A percentile compares a stretch with the other conserved stretches of the same genome.
Evolutionary conservation across 139 green algal genomes (phyloP).

Genomic region (Chlamydomonas sp.): DNA sequence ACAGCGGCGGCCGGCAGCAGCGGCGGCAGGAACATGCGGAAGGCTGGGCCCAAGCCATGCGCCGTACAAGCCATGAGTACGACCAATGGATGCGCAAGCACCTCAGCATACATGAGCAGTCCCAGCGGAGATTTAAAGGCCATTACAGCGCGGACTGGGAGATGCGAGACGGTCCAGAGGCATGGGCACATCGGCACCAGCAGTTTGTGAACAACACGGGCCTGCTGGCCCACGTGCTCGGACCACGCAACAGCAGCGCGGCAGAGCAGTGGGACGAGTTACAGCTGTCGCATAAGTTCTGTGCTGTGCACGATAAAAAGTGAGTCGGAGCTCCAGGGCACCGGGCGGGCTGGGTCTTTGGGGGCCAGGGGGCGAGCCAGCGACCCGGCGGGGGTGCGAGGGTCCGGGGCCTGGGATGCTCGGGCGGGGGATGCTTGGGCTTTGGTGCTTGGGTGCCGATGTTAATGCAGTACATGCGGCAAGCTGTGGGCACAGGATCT

Average conservation of each 20-base stretch:
- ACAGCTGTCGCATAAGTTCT: slow-evolving; percentile 15
- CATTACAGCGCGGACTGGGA: slow-evolving; percentile 28
- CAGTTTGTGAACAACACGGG: background rate
- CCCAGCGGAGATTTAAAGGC: background rate
- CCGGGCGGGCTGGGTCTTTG: too few species aligned
- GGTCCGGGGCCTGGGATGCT: too few species aligned
- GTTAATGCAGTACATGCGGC: too few species aligned
- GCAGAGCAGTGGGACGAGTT: background rate
- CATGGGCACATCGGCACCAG: background rate
- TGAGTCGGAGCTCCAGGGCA: background rate
- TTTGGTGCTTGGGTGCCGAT: too few species aligned
- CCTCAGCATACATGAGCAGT: background rate
- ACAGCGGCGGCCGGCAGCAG: background rate
- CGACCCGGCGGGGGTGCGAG: too few species aligned
- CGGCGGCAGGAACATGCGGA: background rate
- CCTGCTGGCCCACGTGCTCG: slow-evolving; percentile 15
- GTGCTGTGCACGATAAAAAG: slow-evolving; percentile 8
- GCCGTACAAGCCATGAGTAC: background rate
- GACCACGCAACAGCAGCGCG: background rate
- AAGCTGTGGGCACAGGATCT: too few species aligned
- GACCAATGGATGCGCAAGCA: slow-evolving; percentile 15
- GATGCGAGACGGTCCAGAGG: background rate
- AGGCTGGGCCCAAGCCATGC: background rate
- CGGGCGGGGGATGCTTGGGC: too few species aligned
- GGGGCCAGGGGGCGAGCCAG: too few species aligned